phyloP scores from a whole-genome alignment of 73 alveolate genomes.

The Effrenium voratum region DNA sequence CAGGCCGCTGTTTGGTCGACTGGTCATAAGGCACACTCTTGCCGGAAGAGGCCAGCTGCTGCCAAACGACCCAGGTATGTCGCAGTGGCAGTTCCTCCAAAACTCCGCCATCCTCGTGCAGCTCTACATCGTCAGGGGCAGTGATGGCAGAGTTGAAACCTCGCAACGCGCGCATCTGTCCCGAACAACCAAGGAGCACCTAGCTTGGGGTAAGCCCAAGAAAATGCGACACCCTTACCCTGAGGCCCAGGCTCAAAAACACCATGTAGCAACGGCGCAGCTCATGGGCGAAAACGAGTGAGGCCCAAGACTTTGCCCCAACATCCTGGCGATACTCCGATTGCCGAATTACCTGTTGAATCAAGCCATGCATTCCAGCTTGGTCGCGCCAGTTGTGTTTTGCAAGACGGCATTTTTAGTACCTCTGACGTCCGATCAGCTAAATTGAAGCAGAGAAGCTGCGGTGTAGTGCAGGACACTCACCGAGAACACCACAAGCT shows the following conservation, averaged over 20 bases:
- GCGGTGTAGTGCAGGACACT: too few species aligned
- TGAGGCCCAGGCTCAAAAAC: neutral
- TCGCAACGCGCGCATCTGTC: neutral
- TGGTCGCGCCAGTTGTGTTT: too few species aligned
- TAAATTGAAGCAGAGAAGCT: too few species aligned
- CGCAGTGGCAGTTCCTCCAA: conserved; percentile 44
- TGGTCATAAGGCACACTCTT: conserved; percentile 53
- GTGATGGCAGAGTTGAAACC: conserved; percentile 54
- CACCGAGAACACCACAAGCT: too few species aligned
- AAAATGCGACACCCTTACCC: neutral
- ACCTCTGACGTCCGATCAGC: too few species aligned
- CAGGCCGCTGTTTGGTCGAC: conserved; percentile 43
- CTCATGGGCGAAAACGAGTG: too few species aligned
- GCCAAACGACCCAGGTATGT: conserved; percentile 55
- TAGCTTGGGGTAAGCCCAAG: neutral
- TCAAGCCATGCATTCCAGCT: too few species aligned
- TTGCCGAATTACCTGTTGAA: too few species aligned
- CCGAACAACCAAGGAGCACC: neutral
- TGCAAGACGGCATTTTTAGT: too few species aligned
- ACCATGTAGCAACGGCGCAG: too few species aligned
- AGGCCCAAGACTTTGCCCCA: too few species aligned
- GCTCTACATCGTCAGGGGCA: conserved; percentile 49
- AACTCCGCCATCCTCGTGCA: conserved; percentile 19
- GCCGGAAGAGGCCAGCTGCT: conserved; percentile 64
- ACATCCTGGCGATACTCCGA: too few species aligned